These are phyloP conservation scores for Cyberlindnera subsufficiens DNA, from an alignment of 805 yeast genomes.

Conservation along the genomic window DNA sequence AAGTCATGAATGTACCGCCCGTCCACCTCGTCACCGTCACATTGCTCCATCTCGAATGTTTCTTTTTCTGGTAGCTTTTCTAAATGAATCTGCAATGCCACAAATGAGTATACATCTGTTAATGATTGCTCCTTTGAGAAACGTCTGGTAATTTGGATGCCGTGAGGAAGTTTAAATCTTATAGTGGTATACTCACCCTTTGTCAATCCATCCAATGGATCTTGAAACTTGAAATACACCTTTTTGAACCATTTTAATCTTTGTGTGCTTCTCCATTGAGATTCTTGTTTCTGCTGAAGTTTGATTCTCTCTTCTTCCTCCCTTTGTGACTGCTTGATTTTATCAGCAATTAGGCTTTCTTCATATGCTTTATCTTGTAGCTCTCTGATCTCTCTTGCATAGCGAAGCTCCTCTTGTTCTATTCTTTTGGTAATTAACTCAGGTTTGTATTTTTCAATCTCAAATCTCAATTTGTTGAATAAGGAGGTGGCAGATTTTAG, in stretches of 20 bases:
- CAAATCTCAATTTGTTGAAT: slow-evolving; percentile 31
- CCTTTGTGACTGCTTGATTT: slow-evolving; percentile 43
- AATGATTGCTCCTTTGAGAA: slow-evolving; percentile 35
- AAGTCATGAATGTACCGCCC: slow-evolving; percentile 35
- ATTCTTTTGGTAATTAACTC: slow-evolving; percentile 54
- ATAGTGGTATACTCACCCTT: slow-evolving; percentile 34
- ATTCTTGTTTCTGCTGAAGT: slow-evolving; percentile 10
- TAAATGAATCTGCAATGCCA: slow-evolving; percentile 35
- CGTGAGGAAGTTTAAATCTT: slow-evolving; percentile 51
- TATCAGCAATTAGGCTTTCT: slow-evolving; percentile 53
- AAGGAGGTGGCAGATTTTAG: slow-evolving; percentile 26
- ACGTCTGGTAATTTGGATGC: slow-evolving; percentile 41
- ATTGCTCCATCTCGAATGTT: slow-evolving; percentile 1
- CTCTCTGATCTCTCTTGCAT: slow-evolving; percentile 51
- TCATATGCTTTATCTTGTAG: slow-evolving; percentile 66
- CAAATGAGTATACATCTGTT: slow-evolving; percentile 43
- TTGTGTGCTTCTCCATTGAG: slow-evolving; percentile 4
- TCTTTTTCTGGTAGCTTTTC: slow-evolving; percentile 4
- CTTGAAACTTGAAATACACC: slow-evolving; percentile 7
- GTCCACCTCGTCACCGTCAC: slow-evolving; percentile 7
- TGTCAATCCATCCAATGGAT: slow-evolving; percentile 8
- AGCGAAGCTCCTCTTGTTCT: slow-evolving; percentile 54
- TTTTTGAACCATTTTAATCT: slow-evolving; percentile 10
- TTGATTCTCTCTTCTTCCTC: slow-evolving; percentile 23
- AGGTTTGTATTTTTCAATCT: slow-evolving; percentile 51